Evolutionary conservation across 2,329 filamentous ascomycete genomes (phyloP).

Genomic region (Mariannaea sp.): DNA sequence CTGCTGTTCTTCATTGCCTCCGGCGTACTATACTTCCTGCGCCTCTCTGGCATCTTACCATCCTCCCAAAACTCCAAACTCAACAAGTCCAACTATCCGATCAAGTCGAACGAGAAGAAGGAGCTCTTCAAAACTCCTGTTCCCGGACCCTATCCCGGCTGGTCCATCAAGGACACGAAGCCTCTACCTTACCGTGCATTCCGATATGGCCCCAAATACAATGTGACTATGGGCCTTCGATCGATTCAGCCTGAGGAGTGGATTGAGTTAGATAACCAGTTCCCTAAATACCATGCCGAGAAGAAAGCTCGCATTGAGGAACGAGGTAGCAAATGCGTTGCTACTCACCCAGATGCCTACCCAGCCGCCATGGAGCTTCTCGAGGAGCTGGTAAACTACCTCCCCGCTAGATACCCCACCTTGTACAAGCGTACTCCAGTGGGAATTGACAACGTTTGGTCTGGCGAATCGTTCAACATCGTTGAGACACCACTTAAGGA

Average conservation of each 20-base stretch:
- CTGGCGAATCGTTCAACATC: constrained; percentile 74
- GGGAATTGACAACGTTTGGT: constrained; percentile 73
- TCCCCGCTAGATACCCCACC: constrained; percentile 75
- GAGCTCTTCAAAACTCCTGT: constrained; percentile 60
- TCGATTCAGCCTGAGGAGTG: constrained; percentile 72
- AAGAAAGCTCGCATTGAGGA: constrained; percentile 71
- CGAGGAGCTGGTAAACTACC: constrained; percentile 72
- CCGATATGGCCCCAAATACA: constrained; percentile 75
- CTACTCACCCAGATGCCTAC: constrained; percentile 71
- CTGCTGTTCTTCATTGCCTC: constrained; percentile 9
- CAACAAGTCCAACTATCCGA: constrained; percentile 8
- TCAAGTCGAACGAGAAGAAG: constrained; percentile 13
- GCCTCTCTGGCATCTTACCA: background rate
- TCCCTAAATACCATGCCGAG: constrained; percentile 70
- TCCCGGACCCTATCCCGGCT: constrained; percentile 67
- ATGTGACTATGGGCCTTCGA: constrained; percentile 78
- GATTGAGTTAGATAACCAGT: constrained; percentile 87
- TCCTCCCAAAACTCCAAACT: background rate
- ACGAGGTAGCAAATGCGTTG: constrained; percentile 69
- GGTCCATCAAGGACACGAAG: constrained; percentile 70
- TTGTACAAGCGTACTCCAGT: constrained; percentile 67
- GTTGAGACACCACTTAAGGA: constrained; percentile 66
- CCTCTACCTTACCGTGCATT: constrained; percentile 81
- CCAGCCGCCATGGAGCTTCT: constrained; percentile 76
- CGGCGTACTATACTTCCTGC: constrained; percentile 11